Evolutionary conservation across 352 stramenopile species (phyloP), one percentile per base, ranked within the genome.

Genomic region (Aphanomyces euteiches): DNA sequence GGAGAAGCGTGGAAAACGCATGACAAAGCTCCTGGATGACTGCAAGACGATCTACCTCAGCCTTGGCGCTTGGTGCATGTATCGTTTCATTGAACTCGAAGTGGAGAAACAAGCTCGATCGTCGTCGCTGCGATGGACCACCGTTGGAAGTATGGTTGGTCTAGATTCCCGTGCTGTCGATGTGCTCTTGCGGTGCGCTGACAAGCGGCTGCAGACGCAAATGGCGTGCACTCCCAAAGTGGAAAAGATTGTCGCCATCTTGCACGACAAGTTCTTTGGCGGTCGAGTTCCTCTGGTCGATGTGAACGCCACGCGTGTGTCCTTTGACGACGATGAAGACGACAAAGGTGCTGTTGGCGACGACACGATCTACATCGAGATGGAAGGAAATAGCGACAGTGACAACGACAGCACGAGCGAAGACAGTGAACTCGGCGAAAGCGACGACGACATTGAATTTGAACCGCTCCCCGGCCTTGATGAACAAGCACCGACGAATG

Each of bases 1-100:
- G 0, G 73, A 41, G 15, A 86, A 83, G 19, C 69, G 80, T 7
- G 74, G 81, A n/a, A 87, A 89, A 47, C 57, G 77, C 34, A 69
- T 76, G 28, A 79, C 78, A 34, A 89, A 82, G 72, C 90, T 93
- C 41, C 67, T 81, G 47, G 75, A 81, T 40, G 79, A 68, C 59
- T 91, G 84, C 37, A 69, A 84, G 8, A 78, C 75, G 0, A 77
- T 91, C 1, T 90, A 84, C 77, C 81, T 81, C 63, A 81, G 79
- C n/a, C 69, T 90, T 10, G 86, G 86, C 0, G 71, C 76, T 2
- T 93, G 86, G 86, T 93, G 86, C 69, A 84, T 87, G 70, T 92
- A 91, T 60, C 79, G 73, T 12, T 92, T 83, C 36, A 74, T 87
- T 1, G 82, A 92, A 39, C 43, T 93, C n/a, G 84, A 93, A 69